Conservation (phyloP, 2,329 filamentous ascomycete species). For the Chaetoscypha palmicola region DNA sequence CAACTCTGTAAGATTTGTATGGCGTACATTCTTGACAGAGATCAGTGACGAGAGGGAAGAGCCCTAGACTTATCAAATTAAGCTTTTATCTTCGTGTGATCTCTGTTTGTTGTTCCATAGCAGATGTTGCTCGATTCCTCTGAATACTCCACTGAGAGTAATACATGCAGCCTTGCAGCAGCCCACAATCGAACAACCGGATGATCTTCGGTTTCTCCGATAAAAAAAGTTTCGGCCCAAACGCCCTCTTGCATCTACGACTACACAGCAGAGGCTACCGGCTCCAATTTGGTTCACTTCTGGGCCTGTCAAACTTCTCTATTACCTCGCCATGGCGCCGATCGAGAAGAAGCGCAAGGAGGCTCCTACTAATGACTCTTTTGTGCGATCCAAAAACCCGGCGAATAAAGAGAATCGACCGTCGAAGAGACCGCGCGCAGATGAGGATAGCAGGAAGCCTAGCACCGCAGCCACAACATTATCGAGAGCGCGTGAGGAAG, state of each 20-base stretch:
- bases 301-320: too few species aligned
- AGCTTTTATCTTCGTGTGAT: background rate
- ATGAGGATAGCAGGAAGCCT: constrained; percentile 21
- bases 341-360: constrained; percentile 30
- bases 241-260: too few species aligned
- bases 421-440: constrained; percentile 26
- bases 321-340: constrained; percentile 28
- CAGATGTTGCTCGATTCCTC: too few species aligned
- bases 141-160: too few species aligned
- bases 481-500: constrained; percentile 62
- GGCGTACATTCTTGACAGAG: too few species aligned
- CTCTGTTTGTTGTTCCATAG: background rate
- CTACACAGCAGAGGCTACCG: too few species aligned
- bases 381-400: constrained; percentile 26
- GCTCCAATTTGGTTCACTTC: too few species aligned
- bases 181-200: too few species aligned
- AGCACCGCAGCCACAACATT: constrained; percentile 25
- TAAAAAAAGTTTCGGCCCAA: background rate
- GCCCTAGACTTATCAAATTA: too few species aligned
- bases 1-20: background rate
- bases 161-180: too few species aligned
- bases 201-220: background rate
- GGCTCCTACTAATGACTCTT: constrained; percentile 30
- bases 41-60: too few species aligned
- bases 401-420: constrained; percentile 23